Conservation (phyloP, 768 basidiomycete genomes). For the Mycena floridula region DNA sequence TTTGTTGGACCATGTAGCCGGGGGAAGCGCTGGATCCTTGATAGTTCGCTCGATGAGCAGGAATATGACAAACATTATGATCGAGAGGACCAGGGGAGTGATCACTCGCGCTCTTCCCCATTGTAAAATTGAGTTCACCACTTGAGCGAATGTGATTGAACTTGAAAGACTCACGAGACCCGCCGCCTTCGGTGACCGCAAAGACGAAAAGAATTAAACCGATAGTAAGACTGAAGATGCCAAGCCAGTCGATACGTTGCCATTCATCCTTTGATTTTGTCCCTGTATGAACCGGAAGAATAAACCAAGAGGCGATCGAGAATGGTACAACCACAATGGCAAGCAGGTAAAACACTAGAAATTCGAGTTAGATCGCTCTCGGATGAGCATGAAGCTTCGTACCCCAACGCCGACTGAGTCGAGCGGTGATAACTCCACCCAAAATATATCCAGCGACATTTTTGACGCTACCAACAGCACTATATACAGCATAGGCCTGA, state of each 20-base stretch:
- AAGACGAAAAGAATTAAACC: conserved; percentile 28
- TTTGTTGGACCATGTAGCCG: conserved; percentile 34
- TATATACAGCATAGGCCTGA: too few species aligned
- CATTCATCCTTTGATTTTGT: neutral
- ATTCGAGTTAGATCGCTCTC: conserved; percentile 33
- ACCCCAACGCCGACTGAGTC: too few species aligned
- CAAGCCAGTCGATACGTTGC: conserved; percentile 10
- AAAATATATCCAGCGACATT: too few species aligned
- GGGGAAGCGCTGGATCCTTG: conserved; percentile 7
- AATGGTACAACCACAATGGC: conserved; percentile 26
- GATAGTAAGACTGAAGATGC: conserved; percentile 8
- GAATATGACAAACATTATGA: conserved; percentile 30
- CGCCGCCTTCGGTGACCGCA: conserved; percentile 23
- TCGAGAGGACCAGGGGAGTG: conserved; percentile 34
- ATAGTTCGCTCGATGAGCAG: conserved; percentile 36
- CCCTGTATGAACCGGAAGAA: conserved; percentile 6
- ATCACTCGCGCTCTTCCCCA: conserved; percentile 39
- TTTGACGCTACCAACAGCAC: too few species aligned
- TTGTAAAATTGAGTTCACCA: conserved; percentile 22
- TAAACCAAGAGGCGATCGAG: conserved; percentile 6
- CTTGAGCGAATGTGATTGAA: neutral
- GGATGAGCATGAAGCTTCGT: too few species aligned
- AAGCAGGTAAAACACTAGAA: conserved; percentile 34
- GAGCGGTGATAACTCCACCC: too few species aligned
- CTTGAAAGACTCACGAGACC: neutral